Base-by-base conservation (phyloP, 345 rosid species). In the Passiflora organensis region DNA sequence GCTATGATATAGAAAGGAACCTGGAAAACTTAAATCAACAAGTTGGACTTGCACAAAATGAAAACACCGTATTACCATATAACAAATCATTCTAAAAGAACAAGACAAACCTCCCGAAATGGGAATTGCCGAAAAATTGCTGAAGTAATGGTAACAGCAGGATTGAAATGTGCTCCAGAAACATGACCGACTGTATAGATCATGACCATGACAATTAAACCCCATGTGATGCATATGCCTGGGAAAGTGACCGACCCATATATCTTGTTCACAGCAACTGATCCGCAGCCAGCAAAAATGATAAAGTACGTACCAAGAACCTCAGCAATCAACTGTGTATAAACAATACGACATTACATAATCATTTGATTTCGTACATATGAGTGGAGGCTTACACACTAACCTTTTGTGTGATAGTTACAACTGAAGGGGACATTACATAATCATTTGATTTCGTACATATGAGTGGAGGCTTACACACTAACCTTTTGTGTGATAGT, bases 161-260 rank as follows among this genome's bases (percentile, higher is more conserved):
- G 72, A 34, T 67, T 67, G 51, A 67, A 67, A 67, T 67, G 72
- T n/a, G 72, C 72, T n/a, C 72, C 66, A 15, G 72, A 67, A 37
- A 67, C 54, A 46, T 67, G 72, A 10, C 66, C 61, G 5, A 60
- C 45, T 1, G 66, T 47, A 48, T 67, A 60, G n/a, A 60, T 32
- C 72, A 67, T 59, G 6, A 67, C 65, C 66, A 53, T 67, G 2
- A 67, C 72, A 13, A 60, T 48, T 0, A 60, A 43, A 47, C 72
- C 72, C 72, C 72, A 67, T 0, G 47, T 52, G 13, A 55, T 56
- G 21, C 65, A 55, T 11, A 67, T 36, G n/a, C 72, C 72, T n/a
- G 72, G 72, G 34, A 55, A 53, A 11, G 72, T 59, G 2, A 55
- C 62, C 1, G 42, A 9, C 5, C 60, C 72, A 22, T 67, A 67